Evolutionary conservation across 2,329 filamentous ascomycete genomes (phyloP).

Genomic region (Didymosphaeria variabile): DNA sequence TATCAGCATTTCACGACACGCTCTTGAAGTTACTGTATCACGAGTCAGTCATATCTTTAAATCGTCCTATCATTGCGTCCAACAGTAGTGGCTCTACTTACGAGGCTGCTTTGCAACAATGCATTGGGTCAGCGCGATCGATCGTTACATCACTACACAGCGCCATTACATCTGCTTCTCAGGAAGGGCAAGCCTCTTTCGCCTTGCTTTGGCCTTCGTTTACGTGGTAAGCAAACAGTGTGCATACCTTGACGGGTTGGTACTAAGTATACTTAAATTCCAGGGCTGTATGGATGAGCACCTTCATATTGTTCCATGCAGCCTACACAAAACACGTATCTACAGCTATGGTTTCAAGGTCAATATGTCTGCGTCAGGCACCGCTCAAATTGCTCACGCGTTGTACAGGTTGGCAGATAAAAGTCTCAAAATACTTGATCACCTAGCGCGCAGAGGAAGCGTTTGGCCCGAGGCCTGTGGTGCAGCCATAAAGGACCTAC

Average conservation of each 20-base stretch:
- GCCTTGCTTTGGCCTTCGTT: slow-evolving; percentile 44
- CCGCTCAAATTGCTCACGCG: slow-evolving; percentile 17
- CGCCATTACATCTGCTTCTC: slow-evolving; percentile 22
- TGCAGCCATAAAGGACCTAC: slow-evolving; percentile 36
- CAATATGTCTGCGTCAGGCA: slow-evolving; percentile 20
- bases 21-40: slow-evolving; percentile 59
- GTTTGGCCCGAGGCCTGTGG: slow-evolving; percentile 43
- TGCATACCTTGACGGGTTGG: not conserved
- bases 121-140: slow-evolving; percentile 60
- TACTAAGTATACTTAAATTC: not conserved
- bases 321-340: slow-evolving; percentile 58
- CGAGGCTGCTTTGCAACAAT: slow-evolving; percentile 60
- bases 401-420: slow-evolving; percentile 33
- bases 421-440: slow-evolving; percentile 35
- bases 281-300: slow-evolving; percentile 61
- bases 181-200: slow-evolving; percentile 8
- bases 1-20: slow-evolving; percentile 48
- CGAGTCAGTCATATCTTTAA: slow-evolving; percentile 61
- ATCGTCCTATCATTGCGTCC: slow-evolving; percentile 60
- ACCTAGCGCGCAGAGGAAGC: slow-evolving; percentile 37
- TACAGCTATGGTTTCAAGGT: slow-evolving; percentile 52
- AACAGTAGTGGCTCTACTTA: slow-evolving; percentile 56
- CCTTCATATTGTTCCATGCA: slow-evolving; percentile 62
- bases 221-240: slow-evolving; percentile 46
- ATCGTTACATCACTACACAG: slow-evolving; percentile 56